Evolutionary conservation across 306 rosid genomes (phyloP), one percentile per base, ranked within the genome.

Genomic region (Neltuma alba): DNA sequence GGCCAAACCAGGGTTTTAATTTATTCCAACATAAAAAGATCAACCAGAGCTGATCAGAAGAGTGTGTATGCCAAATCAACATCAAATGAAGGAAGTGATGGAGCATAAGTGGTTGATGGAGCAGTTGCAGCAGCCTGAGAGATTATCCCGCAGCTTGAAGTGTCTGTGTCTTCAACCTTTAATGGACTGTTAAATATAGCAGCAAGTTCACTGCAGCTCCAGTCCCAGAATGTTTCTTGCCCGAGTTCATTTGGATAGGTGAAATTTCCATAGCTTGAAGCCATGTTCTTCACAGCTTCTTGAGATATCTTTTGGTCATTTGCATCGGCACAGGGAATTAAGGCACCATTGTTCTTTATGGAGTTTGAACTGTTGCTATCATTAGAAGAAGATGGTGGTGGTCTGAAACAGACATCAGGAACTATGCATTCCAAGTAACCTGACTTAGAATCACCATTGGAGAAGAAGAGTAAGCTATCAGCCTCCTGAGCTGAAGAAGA

Each of bases 391-490:
- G 95, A 52, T 3, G 54, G 4, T 1, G 58, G 76, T 66, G 97
- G 94, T 66, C 87, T 91, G 79, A 96, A 86, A 81, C 98, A 96
- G 30, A 82, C 87, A 63, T 91, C 98, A 88, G 99, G 98, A 74
- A 96, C 99, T 8, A 96, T 93, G 92, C 98, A 93, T 79, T 92
- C 94, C 80, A 96, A 85, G 74, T 96, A 96, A 38, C 99, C 99
- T 2, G 97, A 91, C 88, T 93, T 95, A 16, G 79, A 52, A 12
- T 86, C 74, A 80, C 80, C 85, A 74, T 31, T 80, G 28, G 93
- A 85, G 85, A 90, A 89, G 76, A 93, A 93, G 87, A 38, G 38
- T 0, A 91, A 87, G 41, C 38, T 63, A 13, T 89, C 83, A 73
- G 80, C 82, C 74, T 71, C 18, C 71, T 16, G 70, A 74, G 76